Evolutionary conservation across 768 basidiomycete genomes (phyloP), one percentile per base, ranked within the genome.

Genomic region (Punctularia strigosozonata): DNA sequence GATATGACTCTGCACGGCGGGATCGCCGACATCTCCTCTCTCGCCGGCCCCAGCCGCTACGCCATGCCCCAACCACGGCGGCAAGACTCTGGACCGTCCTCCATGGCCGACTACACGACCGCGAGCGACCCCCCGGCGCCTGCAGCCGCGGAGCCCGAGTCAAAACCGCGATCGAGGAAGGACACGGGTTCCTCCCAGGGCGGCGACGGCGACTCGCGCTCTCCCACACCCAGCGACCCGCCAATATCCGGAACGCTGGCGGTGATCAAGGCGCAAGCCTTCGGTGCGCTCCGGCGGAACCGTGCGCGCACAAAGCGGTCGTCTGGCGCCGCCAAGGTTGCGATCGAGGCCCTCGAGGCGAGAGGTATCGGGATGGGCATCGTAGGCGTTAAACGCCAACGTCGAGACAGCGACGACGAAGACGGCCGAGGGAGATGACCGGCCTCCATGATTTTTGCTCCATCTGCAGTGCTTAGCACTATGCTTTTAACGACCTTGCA

Each of bases 231-330:
- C 14, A 55, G 56, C 30, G 55, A 55, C 38, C 62, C 68, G 42
- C 64, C 64, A 20, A 65, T 86, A 52, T 85, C 80, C 36, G 80
- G 82, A 19, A 89, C 87, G 22, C 72, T 90, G 34, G 86, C 87
- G 38, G 85, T 89, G 41, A 87, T 90, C 62, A 90, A 89, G 62
- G 86, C 86, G 31, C 85, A 89, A 54, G 80, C 87, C 26, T 90
- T 89, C 54, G 87, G 86, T 23, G 83, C 83, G 15, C 64, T 87
- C 46, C 79, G 86, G 37, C 70, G 86, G 56, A 81, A 85, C 39
- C 75, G 86, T 42, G 68, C 79, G 31, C 71, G 80, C 44, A 69
- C 73, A 37, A 88, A 81, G 65, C 79, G 74, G 57, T 62, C 75
- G 25, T 71, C 80, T 31, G 77, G 75, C 26, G 75, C 80, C 23